Conservation (phyloP, 2,329 filamentous ascomycete genomes). For the Nothophoma quercina region DNA sequence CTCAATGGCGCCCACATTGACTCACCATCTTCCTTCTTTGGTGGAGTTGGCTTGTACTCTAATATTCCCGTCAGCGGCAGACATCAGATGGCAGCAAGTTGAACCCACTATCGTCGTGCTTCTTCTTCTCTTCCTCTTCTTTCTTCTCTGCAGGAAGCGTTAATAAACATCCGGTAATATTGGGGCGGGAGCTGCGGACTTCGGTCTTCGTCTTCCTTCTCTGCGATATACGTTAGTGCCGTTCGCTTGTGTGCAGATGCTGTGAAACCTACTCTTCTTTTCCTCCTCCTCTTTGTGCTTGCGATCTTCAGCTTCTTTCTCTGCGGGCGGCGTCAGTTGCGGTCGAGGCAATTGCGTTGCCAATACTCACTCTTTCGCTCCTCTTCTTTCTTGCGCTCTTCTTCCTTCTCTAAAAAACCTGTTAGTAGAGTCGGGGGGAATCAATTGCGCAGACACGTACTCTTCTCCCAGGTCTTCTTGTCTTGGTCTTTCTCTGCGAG, state of each 20-base stretch:
- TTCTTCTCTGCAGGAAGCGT: neutral
- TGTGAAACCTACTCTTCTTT: neutral
- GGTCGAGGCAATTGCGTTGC: neutral
- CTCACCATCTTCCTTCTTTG: too few relatives aligned
- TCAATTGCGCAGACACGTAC: neutral
- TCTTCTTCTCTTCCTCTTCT: neutral
- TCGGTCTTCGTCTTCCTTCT: conserved; percentile 3
- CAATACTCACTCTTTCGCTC: neutral
- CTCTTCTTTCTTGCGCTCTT: neutral
- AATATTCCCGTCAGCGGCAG: too few relatives aligned
- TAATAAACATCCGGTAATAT: neutral
- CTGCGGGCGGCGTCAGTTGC: neutral
- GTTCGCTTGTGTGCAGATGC: neutral
- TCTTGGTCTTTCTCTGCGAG: conserved; percentile 1
- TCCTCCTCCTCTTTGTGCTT: neutral
- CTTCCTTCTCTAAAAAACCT: conserved; percentile 7
- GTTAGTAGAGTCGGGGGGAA: neutral
- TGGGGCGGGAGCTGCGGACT: neutral
- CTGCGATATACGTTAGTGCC: neutral
- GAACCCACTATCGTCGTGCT: neutral
- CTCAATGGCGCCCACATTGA: too few relatives aligned
- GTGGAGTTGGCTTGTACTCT: too few relatives aligned
- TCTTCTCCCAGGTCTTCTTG: conserved; percentile 1
- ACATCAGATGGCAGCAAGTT: too few relatives aligned
- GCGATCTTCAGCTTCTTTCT: neutral